Base-by-base conservation (phyloP, 2,329 filamentous ascomycete species). In the Bipolaris victoriae region DNA sequence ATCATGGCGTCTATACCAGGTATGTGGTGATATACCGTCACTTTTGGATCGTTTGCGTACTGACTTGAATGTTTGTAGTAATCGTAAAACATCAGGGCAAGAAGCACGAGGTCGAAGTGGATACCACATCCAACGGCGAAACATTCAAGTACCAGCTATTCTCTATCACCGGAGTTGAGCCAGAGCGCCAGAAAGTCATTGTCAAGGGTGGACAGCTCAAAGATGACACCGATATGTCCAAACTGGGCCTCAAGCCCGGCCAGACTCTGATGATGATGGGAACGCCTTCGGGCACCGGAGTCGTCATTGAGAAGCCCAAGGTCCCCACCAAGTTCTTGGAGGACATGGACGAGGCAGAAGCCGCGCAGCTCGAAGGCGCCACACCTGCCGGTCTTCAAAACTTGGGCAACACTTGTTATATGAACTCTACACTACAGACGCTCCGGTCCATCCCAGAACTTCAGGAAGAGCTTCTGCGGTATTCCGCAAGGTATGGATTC, bases 211-310 rank as follows among this genome's bases (percentile, higher is more conserved):
- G 91, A 63, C 92, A 96, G 78, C 87, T 99, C 68, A 99, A 97
- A 79, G 90, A 99, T 86, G 92, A 98, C 73, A 91, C 92, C 57
- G 88, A 92, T 58, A 87, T 99, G 77, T 87, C 88, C 64, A 90
- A 89, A 69, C 84, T 98, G 60, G 89, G 89, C 70, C 87, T 96
- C 69, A 98, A 97, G 82, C 82, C 90, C 33, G 90, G 90, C 55
- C 91, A 96, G 77, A 85, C 82, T 20, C 90, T 99, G 76, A 96
- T 97, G 88, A 96, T 99, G 90, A 91, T 99, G 85, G 96, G 96
- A 36, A 95, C 91, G 3, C 90, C 94, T 3, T 88, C 90, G 18
- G 87, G 86, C 13, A 87, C 85, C 49, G 78, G 81, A 15, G 83
- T 78, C 18, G 82, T 90, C 29, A 82, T 88, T 58, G 87, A 89